A percentile compares a stretch with the other conserved stretches of the same genome.
Conservation (phyloP, 2,329 filamentous ascomycete genomes). For the Chrysoporthe puriensis region DNA sequence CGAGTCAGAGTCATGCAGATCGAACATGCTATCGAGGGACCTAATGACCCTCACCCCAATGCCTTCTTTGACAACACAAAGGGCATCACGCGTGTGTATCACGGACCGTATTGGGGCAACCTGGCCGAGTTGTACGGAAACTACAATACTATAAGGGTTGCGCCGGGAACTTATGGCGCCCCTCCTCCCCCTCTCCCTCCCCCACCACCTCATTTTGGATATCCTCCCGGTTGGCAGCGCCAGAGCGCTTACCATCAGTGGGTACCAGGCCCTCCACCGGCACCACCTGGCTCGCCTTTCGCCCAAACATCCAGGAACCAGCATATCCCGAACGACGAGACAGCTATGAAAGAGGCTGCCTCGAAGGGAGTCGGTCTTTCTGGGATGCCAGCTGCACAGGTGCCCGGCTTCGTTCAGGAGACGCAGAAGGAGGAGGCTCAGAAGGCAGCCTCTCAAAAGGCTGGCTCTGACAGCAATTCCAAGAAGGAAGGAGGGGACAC, state of each 20-base stretch:
- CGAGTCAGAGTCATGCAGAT: slow-evolving; percentile 55
- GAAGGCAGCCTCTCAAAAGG: slow-evolving; percentile 1
- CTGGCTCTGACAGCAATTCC: slow-evolving; percentile 2
- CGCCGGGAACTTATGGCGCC: not conserved
- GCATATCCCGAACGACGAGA: not conserved
- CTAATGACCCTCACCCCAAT: slow-evolving; percentile 60
- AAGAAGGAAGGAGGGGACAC: not conserved
- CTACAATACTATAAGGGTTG: slow-evolving; percentile 13
- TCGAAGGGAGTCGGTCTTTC: slow-evolving; percentile 16
- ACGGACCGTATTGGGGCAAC: slow-evolving; percentile 60
- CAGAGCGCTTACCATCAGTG: not conserved
- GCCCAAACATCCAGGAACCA: not conserved
- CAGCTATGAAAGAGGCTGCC: slow-evolving; percentile 6
- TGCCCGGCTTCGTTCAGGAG: not conserved
- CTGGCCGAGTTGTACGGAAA: slow-evolving; percentile 48
- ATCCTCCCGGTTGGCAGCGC: not conserved
- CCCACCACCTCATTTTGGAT: not conserved
- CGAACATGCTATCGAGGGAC: slow-evolving; percentile 58
- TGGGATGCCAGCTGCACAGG: slow-evolving; percentile 7
- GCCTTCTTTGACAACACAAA: slow-evolving; percentile 60
- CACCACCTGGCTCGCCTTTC: not conserved
- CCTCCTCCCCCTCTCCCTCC: not conserved
- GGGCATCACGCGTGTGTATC: slow-evolving; percentile 59
- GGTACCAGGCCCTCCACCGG: not conserved
- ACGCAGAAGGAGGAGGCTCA: slow-evolving; percentile 6